Base-by-base conservation (phyloP, 2,329 filamentous ascomycete genomes). In the Penicillium sp. region DNA sequence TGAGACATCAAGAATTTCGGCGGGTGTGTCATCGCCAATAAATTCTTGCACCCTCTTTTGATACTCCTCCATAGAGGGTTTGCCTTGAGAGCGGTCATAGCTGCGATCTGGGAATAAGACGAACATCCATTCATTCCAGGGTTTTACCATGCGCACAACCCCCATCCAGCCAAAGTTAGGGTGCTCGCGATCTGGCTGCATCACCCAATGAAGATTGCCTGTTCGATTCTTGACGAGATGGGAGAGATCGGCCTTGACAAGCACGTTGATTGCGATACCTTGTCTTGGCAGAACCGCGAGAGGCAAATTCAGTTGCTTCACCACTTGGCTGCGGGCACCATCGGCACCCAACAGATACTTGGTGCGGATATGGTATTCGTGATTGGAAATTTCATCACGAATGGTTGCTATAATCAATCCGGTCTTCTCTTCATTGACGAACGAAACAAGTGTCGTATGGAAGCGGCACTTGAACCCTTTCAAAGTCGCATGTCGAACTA, bases 121-220 rank as follows among this genome's bases (percentile, higher is more conserved):
- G 45, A 83, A 82, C 73, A 84, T 78, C 84, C 84, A 88, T 73
- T 88, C 82, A 61, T 82, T 67, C 85, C 85, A 88, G 0, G 84
- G 81, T 72, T 82, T 84, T 5, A 88, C 84, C 84, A 88, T 87
- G 25, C 86, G 76, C 2, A 81, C 75, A 61, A 84, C 71, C 3
- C 69, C 72, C 33, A 74, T 73, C 79, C 81, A 84, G 0, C 77
- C 82, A 71, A 82, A 86, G 0, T 74, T 73, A 0, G 81, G 80
- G 53, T 81, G 73, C 53, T 84, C 79, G 2, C 69, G 70, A 56
- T 84, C 80, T 0, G 85, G 84, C 60, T 81, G 78, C 66, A 87
- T 75, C 1, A 85, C 74, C 81, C 83, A 86, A 67, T 88, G 85
- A 19, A 88, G 73, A 64, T 86, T 87, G 0, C 84, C 86, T 29